phyloP scores from a whole-genome alignment of 2,329 filamentous ascomycete species.

The Xylariaceae sp. region DNA sequence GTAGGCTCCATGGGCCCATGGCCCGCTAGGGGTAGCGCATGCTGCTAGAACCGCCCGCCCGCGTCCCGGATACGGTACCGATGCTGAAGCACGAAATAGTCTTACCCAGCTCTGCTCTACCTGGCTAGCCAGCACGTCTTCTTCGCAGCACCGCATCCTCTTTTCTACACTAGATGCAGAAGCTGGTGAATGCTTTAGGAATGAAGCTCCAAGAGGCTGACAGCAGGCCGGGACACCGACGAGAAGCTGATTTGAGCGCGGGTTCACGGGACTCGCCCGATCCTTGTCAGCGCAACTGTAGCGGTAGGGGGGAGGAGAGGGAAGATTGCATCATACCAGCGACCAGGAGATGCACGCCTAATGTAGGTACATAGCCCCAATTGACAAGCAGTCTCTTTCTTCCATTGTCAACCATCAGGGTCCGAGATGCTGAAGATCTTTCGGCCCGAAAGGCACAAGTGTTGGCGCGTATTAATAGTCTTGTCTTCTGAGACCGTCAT shows the following conservation, averaged over 20 bases:
- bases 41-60: too few species aligned
- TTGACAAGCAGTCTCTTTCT: not conserved
- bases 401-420: not conserved
- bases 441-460: not conserved
- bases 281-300: constrained; percentile 14
- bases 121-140: too few species aligned
- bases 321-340: not conserved
- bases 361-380: constrained; percentile 6
- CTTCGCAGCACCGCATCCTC: too few species aligned
- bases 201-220: constrained; percentile 14
- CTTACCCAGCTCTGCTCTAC: too few species aligned
- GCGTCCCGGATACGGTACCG: too few species aligned
- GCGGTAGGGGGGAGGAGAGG: too few species aligned
- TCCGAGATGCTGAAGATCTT: not conserved
- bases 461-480: not conserved
- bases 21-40: too few species aligned
- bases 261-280: constrained; percentile 25
- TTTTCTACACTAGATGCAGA: too few species aligned
- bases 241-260: constrained; percentile 27
- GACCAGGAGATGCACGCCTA: constrained; percentile 3
- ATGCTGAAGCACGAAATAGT: not conserved
- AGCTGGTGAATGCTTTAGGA: too few species aligned
- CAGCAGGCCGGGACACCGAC: constrained; percentile 24
- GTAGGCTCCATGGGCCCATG: too few species aligned
- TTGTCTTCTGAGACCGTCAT: too few species aligned